Evolutionary conservation across 768 basidiomycete species (phyloP).

Genomic region (Hortiboletus flavorubellus): DNA sequence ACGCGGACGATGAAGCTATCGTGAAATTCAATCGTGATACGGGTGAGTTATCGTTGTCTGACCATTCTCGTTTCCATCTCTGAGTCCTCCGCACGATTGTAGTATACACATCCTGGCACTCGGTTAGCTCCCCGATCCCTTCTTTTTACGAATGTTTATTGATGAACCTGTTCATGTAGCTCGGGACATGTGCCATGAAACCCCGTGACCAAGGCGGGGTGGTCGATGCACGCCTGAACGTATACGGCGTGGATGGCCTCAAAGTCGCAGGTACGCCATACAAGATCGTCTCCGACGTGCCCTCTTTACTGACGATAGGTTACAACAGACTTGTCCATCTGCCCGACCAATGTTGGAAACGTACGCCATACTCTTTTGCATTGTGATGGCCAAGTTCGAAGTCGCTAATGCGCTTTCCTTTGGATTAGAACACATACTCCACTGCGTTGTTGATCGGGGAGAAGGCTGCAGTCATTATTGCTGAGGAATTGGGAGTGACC

Average conservation of each 20-base stretch:
- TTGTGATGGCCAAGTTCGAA: no score
- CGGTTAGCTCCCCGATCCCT: conserved; percentile 3
- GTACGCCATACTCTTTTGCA: conserved; percentile 1
- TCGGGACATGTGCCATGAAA: conserved; percentile 72
- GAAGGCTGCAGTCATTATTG: conserved; percentile 59
- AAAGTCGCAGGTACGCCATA: conserved; percentile 54
- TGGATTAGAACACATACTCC: conserved; percentile 39
- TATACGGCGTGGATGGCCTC: conserved; percentile 56
- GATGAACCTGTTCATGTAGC: conserved; percentile 28
- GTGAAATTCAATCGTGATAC: conserved; percentile 22
- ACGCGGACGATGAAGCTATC: conserved; percentile 34
- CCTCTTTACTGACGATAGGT: background rate
- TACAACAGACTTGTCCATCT: conserved; percentile 38
- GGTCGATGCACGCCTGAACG: conserved; percentile 57
- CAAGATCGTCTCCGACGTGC: no score
- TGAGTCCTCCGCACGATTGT: background rate
- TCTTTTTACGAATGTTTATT: background rate
- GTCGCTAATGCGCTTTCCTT: background rate
- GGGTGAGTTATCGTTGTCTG: conserved; percentile 1
- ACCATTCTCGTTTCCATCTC: no score
- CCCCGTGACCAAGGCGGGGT: conserved; percentile 56
- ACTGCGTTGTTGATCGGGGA: conserved; percentile 50
- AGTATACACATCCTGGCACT: conserved; percentile 15
- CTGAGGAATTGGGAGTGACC: conserved; percentile 40
- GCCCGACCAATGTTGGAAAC: conserved; percentile 24